phyloP scores from a whole-genome alignment of 2,329 filamentous ascomycete species.

The Davidsoniella eucalypti region DNA sequence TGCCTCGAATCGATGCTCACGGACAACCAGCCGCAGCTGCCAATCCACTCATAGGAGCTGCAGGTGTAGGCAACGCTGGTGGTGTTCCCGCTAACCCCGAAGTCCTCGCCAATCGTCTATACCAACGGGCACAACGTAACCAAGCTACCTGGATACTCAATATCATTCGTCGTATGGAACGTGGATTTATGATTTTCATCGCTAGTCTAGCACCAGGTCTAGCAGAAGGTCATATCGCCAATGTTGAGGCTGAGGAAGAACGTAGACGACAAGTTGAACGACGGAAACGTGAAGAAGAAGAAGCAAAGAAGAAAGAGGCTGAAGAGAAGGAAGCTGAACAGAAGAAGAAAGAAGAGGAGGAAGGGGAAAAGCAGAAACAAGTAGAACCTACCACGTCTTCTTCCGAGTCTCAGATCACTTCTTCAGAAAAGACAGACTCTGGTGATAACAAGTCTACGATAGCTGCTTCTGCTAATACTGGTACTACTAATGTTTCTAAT shows the following conservation, averaged over 20 bases:
- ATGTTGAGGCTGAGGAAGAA: slow-evolving; percentile 36
- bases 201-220: slow-evolving; percentile 51
- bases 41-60: slow-evolving; percentile 18
- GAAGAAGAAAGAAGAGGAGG: slow-evolving; percentile 4
- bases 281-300: slow-evolving; percentile 17
- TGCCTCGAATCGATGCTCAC: slow-evolving; percentile 26
- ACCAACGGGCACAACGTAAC: slow-evolving; percentile 28
- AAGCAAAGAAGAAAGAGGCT: slow-evolving; percentile 16
- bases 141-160: slow-evolving; percentile 34
- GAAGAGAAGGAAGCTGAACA: slow-evolving; percentile 13
- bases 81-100: slow-evolving; percentile 22
- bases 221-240: slow-evolving; percentile 47
- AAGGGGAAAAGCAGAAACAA: not conserved
- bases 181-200: slow-evolving; percentile 44
- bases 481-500: too few relatives aligned
- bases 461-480: too few relatives aligned
- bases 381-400: not conserved
- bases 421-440: not conserved
- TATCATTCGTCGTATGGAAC: slow-evolving; percentile 29
- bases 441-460: not conserved
- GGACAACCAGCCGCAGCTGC: slow-evolving; percentile 19
- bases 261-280: slow-evolving; percentile 24
- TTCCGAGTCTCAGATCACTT: not conserved
- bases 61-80: not conserved
- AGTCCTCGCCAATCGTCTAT: slow-evolving; percentile 35